Base-by-base conservation (phyloP, 495 filamentous ascomycete species). In the Mytilinidion resinicola region DNA sequence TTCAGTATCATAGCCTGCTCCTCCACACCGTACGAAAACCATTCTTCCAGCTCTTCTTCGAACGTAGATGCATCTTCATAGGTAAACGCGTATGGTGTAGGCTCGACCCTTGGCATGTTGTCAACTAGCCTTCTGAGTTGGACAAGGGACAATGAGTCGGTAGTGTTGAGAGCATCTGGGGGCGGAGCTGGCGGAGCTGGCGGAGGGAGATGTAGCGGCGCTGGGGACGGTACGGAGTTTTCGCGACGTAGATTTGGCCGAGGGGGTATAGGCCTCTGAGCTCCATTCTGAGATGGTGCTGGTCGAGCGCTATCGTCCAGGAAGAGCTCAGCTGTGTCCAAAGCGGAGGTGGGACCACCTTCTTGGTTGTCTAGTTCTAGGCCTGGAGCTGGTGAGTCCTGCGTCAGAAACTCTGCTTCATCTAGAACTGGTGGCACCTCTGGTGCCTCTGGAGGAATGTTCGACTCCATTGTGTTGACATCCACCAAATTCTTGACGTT, bases 11-110 rank as follows among this genome's bases (percentile, higher is more conserved):
- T 78, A 44, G 72, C 74, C 46, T 87, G 80, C 56, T 90, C 87
- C 70, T 88, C 90, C 57, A 91, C 87, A 47, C 75, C 79, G 73
- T 98, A 97, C 48, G 84, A 80, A 71, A 98, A 98, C 92, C 91
- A 97, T 72, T 97, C 93, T 64, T 96, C 89, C 19, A 97, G 76
- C 74, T 98, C 93, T 56, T 93, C 90, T 8, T 85, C 80, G 59
- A 95, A 85, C 1, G 83, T 77, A 41, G 89, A 83, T 3, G 85
- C 79, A 73, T 96, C 90, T n/a, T 82, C 76, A 74, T 97, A 97
- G 65, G 83, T 81, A 70, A 93, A 98, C 50, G 91, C 90, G 75
- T 98, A 98, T n/a, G 90, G 89, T 47, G 85, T 83, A 55, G 88
- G 81, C 69, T 96, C 87, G 30, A 76, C 68, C 66, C 80, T 84